Evolutionary conservation across 2,329 filamentous ascomycete species (phyloP).

Genomic region (Bipolaris gigantea): DNA sequence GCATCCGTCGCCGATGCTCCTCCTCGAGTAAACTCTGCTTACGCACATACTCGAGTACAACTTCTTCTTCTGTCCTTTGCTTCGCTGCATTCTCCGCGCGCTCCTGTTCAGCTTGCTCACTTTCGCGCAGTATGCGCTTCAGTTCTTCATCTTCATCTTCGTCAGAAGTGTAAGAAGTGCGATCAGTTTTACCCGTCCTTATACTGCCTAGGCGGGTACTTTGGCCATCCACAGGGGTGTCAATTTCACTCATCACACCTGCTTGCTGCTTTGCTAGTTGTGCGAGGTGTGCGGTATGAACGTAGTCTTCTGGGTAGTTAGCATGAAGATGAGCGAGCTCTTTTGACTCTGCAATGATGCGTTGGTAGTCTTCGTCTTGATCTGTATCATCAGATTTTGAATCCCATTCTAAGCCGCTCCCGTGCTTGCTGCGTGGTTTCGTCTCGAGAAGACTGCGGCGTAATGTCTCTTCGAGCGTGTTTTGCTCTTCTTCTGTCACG

Average conservation of each 20-base stretch:
- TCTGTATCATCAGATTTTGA: conserved; percentile 32
- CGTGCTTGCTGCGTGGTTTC: conserved; percentile 17
- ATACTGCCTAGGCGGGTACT: neutral
- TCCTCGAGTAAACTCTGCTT: conserved; percentile 73
- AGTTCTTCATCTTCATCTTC: conserved; percentile 32
- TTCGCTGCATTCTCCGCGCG: conserved; percentile 47
- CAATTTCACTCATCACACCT: conserved; percentile 11
- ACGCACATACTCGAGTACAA: conserved; percentile 75
- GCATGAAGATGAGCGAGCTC: conserved; percentile 34
- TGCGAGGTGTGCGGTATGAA: conserved; percentile 4
- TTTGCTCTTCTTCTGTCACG: conserved; percentile 41
- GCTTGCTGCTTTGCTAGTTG: conserved; percentile 9
- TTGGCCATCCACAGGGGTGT: neutral
- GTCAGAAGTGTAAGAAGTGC: neutral
- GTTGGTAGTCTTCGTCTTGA: conserved; percentile 42
- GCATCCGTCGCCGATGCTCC: conserved; percentile 22
- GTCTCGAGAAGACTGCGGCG: conserved; percentile 51
- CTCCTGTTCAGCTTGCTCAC: conserved; percentile 35
- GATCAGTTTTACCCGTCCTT: neutral
- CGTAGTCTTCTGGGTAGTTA: conserved; percentile 22
- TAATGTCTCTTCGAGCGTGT: conserved; percentile 50
- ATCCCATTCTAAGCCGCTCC: conserved; percentile 35
- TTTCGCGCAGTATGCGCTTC: conserved; percentile 32
- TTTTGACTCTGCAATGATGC: conserved; percentile 42
- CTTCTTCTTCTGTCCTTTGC: conserved; percentile 66